These are phyloP conservation scores for Fusarium xyrophilum DNA, from an alignment of 2,329 filamentous ascomycete species.

Conservation along the genomic window DNA sequence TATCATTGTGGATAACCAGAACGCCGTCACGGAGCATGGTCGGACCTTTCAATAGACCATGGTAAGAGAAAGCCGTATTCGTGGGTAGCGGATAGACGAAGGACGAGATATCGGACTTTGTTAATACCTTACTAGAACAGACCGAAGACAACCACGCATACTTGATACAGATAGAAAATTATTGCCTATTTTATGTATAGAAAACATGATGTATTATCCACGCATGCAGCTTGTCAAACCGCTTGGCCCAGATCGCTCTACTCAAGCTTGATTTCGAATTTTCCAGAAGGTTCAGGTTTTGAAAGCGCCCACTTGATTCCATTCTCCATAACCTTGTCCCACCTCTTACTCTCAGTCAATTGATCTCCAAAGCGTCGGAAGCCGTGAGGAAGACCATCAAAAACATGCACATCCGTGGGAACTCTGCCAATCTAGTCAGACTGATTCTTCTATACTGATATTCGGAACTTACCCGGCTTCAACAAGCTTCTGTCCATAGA, in stretches of 20 bases:
- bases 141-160: background rate
- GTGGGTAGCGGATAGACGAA: background rate
- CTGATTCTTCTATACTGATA: fast-evolving
- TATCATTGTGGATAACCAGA: conserved; percentile 12
- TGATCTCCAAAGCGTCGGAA: conserved; percentile 52
- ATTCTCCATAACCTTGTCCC: conserved; percentile 53
- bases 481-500: conserved; percentile 53
- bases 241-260: fast-evolving
- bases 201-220: no score
- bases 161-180: no score
- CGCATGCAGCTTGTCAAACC: no score
- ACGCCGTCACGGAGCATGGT: background rate
- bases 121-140: background rate
- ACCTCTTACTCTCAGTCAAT: conserved; percentile 47
- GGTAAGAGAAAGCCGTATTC: no score
- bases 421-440: conserved; percentile 44
- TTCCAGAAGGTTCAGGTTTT: conserved; percentile 44
- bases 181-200: no score
- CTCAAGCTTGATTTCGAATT: conserved; percentile 31
- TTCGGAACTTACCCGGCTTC: conserved; percentile 49
- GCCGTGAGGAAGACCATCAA: conserved; percentile 61
- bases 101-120: background rate
- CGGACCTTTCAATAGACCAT: background rate
- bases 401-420: conserved; percentile 56
- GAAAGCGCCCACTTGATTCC: conserved; percentile 53